Base-by-base conservation (phyloP, 441 rosid genomes). In the Flueggea neowawraea region DNA sequence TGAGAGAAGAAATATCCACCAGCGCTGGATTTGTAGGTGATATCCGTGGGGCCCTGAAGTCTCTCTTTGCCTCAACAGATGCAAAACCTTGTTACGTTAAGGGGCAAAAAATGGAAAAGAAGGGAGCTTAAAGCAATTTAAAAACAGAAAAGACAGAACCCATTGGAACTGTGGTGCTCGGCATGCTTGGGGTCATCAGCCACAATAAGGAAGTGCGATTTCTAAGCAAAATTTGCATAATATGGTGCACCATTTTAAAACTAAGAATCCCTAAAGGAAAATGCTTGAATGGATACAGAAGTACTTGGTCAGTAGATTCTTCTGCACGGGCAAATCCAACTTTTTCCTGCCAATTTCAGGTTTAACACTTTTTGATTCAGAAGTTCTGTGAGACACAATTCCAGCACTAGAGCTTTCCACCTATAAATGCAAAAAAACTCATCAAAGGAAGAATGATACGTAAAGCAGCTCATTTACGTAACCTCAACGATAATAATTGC, bases 311-410 rank as follows among this genome's bases (percentile, higher is more conserved):
- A 91, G 81, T 55, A 91, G 85, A 78, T 95, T 95, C 86, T 86
- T 89, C 85, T 95, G 98, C 70, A 86, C 85, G 1, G 98, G 98
- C 75, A 89, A 80, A 73, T 88, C 97, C 63, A 91, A 78, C 82
- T 79, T 91, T 80, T 79, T 87, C 75, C 75, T 88, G 70, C 76
- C 77, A 67, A 51, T 78, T 70, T 78, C 81, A 55, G 74, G 83
- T 71, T 76, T 85, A 63, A 66, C 75, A 57, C 58, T 73, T 74
- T 78, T 85, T n/a, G 39, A 65, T 17, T 72, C 72, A 39, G 72
- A 54, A 63, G 41, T 67, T 41, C 57, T 74, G 54, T 59, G 63
- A 12, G 48, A 69, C 55, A 60, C 73, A 52, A 52, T 31, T 58
- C 16, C 68, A 56, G 83, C 73, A 68, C 68, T 68, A 58, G 62